phyloP scores from a whole-genome alignment of 2,329 filamentous ascomycete genomes.

The Fusarium redolens region DNA sequence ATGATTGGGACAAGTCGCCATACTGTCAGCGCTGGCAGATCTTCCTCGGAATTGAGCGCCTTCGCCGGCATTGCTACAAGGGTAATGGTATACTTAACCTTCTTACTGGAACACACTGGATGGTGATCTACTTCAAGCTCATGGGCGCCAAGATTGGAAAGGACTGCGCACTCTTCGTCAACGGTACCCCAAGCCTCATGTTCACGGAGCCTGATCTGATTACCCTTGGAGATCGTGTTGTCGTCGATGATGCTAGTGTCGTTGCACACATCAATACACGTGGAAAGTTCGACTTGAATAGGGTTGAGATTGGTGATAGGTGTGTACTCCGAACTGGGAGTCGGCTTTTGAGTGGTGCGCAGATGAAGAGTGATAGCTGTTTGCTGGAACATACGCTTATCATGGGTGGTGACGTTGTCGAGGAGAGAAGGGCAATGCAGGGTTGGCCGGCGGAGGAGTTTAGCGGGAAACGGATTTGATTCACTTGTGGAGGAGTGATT shows the following conservation, averaged over 20 bases:
- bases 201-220: conserved; percentile 5
- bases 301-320: conserved; percentile 2
- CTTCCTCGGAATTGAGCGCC: conserved; percentile 7
- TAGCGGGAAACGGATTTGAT: neutral
- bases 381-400: conserved; percentile 14
- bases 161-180: conserved; percentile 4
- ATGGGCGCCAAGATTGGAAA: conserved; percentile 10
- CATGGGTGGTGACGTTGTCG: conserved; percentile 16
- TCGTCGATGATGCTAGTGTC: conserved; percentile 17
- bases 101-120: neutral
- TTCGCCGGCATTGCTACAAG: neutral
- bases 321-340: conserved; percentile 8
- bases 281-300: conserved; percentile 13
- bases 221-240: neutral
- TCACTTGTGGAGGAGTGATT: neutral
- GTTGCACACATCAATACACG: conserved; percentile 15
- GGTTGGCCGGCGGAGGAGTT: conserved; percentile 16
- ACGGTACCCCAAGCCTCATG: neutral
- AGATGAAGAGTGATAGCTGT: conserved; percentile 18
- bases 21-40: conserved; percentile 22
- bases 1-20: conserved; percentile 15
- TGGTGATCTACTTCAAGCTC: conserved; percentile 2
- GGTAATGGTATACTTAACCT: neutral
- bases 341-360: conserved; percentile 5
- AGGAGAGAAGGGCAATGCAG: conserved; percentile 10